These are phyloP conservation scores for Symbiotaphrina buchneri DNA, from an alignment of 495 filamentous ascomycete species.

Conservation along the genomic window DNA sequence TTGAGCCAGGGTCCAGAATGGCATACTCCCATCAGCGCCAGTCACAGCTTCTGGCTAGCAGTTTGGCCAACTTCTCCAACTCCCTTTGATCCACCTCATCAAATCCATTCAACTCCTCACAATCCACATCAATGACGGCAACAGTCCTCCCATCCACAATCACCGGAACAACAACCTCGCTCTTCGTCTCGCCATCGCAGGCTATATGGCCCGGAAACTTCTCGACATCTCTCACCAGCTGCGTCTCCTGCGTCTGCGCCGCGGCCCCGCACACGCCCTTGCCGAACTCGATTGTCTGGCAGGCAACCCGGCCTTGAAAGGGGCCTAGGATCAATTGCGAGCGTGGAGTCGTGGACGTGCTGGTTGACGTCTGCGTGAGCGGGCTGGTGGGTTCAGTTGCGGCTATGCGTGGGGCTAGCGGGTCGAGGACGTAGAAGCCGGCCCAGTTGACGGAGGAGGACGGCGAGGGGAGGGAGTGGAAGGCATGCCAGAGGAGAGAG, in stretches of 20 bases:
- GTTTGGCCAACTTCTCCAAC: slow-evolving; percentile 42
- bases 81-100: slow-evolving; percentile 47
- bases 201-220: slow-evolving; percentile 78
- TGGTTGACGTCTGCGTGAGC: too few species aligned
- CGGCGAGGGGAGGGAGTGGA: slow-evolving; percentile 53
- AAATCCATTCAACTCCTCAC: slow-evolving; percentile 44
- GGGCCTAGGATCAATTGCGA: slow-evolving; percentile 52
- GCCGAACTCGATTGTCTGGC: slow-evolving; percentile 61
- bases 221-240: slow-evolving; percentile 55
- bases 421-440: slow-evolving; percentile 63
- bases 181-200: slow-evolving; percentile 60
- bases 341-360: slow-evolving; percentile 4
- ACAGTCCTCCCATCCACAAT: slow-evolving; percentile 34
- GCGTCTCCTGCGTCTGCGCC: slow-evolving; percentile 34
- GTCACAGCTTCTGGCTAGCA: slow-evolving; percentile 48
- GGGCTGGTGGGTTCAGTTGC: too few species aligned
- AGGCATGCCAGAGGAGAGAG: slow-evolving; percentile 73
- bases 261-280: slow-evolving; percentile 72
- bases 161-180: slow-evolving; percentile 78
- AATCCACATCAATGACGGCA: slow-evolving; percentile 80
- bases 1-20: too few species aligned
- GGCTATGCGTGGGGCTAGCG: too few species aligned
- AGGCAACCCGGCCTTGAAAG: slow-evolving; percentile 76
- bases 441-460: slow-evolving; percentile 66
- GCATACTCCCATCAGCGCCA: too few species aligned